These are phyloP conservation scores for Fusarium tricinctum DNA, from an alignment of 2,329 filamentous ascomycete species.

Conservation along the genomic window DNA sequence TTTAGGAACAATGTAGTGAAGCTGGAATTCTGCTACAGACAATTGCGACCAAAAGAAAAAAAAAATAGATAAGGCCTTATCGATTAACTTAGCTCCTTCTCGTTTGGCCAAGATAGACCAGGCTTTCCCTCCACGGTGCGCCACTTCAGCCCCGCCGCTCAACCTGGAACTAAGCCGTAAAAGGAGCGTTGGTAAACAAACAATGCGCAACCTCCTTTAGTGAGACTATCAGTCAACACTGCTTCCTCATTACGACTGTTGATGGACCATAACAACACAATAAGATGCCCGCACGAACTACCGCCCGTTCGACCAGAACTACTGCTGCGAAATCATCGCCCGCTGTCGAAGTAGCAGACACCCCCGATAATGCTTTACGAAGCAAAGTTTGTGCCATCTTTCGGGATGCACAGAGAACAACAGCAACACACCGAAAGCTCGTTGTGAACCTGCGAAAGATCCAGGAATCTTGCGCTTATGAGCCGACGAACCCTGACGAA, in stretches of 20 bases:
- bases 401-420: constrained; percentile 87
- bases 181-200: constrained; percentile 52
- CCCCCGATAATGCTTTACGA: constrained; percentile 77
- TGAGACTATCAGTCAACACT: constrained; percentile 22
- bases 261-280: constrained; percentile 20
- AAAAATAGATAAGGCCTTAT: constrained; percentile 34
- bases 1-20: constrained; percentile 6
- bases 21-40: constrained; percentile 14
- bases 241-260: constrained; percentile 7
- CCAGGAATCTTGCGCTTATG: constrained; percentile 85
- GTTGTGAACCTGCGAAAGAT: constrained; percentile 89
- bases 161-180: constrained; percentile 47
- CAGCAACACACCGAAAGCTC: constrained; percentile 90
- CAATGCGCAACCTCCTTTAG: constrained; percentile 40
- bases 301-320: constrained; percentile 62
- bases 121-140: constrained; percentile 1
- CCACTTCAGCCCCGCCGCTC: constrained; percentile 19
- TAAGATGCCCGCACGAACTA: constrained; percentile 65
- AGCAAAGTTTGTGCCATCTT: constrained; percentile 80
- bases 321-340: constrained; percentile 63
- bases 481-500: constrained; percentile 68
- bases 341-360: constrained; percentile 81
- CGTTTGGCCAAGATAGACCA: not conserved
- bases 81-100: constrained; percentile 9
- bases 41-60: constrained; percentile 35